Base-by-base conservation (phyloP, 208 protist species). In the Sergeia podlipaevii region DNA sequence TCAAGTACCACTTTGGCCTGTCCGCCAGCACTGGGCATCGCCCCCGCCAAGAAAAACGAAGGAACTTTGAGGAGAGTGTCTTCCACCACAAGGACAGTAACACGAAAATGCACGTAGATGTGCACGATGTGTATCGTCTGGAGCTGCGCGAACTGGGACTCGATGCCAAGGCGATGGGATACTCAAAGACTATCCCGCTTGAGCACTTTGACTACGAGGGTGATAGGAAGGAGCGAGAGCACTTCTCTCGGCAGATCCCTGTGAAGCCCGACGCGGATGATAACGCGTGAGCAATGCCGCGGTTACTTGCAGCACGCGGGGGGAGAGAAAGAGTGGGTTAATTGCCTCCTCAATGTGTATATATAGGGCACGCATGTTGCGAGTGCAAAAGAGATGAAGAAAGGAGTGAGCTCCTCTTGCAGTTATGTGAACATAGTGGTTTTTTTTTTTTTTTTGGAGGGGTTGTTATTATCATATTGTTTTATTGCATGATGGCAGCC, bases 131-230 rank as follows among this genome's bases (percentile, higher is more conserved):
- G 10, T 54, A 72, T 34, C 62, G 56, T 51, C 74, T 91, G 43
- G 76, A 91, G 53, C 44, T 91, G 30, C 84, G 84, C 30, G 84
- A 88, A 44, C 62, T 91, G 27, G 84, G 79, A 21, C 60, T 56
- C 21, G 76, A 91, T 46, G 70, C 80, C 0, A 83, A 77, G 62
- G 68, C 59, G 18, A 86, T 91, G 83, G 76, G 83, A 0, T 86
- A 90, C 57, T 77, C 71, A 41, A 90, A 87, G 63, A 79, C 70
- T 20, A 78, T 86, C 28, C 75, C 83, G 11, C 48, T 91, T 11
- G 78, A 91, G 63, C 76, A 84, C 58, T 91, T 87, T 52, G 74
- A 91, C 49, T 83, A 84, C 46, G 78, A 83, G 36, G 53, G 57
- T 5, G 83, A 91, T 44, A 64, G 64, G 38, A 64, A 65, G 11